These are phyloP conservation scores for Mycena alexandri DNA, from an alignment of 768 basidiomycete species.

Conservation along the genomic window DNA sequence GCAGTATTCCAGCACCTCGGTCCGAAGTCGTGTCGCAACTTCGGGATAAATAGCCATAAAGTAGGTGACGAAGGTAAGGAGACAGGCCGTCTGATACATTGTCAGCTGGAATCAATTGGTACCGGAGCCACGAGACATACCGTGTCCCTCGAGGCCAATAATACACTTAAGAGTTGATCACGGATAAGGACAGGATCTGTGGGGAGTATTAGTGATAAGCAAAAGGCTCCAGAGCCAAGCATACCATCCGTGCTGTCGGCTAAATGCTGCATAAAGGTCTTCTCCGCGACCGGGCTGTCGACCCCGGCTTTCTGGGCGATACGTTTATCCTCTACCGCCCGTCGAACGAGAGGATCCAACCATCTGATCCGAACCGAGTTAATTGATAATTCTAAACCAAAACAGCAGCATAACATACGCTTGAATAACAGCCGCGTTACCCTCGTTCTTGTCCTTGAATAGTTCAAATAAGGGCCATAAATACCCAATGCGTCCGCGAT, in stretches of 20 bases:
- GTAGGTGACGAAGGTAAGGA: constrained; percentile 79
- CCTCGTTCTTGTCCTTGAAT: constrained; percentile 64
- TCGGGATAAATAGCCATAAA: constrained; percentile 76
- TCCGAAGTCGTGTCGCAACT: constrained; percentile 63
- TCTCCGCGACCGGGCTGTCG: constrained; percentile 57
- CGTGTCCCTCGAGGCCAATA: constrained; percentile 85
- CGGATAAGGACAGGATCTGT: constrained; percentile 76
- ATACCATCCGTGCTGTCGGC: constrained; percentile 74
- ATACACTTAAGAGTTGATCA: constrained; percentile 82
- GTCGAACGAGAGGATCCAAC: constrained; percentile 74
- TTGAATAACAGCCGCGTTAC: constrained; percentile 64
- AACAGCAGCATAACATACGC: constrained; percentile 44
- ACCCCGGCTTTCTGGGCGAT: constrained; percentile 54
- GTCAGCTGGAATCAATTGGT: constrained; percentile 8
- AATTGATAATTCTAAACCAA: constrained; percentile 33
- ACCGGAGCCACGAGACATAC: constrained; percentile 51
- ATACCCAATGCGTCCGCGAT: constrained; percentile 63
- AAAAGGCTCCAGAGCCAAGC: constrained; percentile 30
- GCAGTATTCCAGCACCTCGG: constrained; percentile 71
- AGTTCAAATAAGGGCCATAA: constrained; percentile 75
- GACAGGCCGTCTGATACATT: constrained; percentile 69
- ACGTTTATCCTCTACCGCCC: constrained; percentile 62
- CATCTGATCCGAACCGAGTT: constrained; percentile 44
- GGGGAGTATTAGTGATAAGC: constrained; percentile 13
- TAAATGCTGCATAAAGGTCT: constrained; percentile 77